These are phyloP conservation scores for Hygrophoropsis aurantiaca DNA, from an alignment of 768 basidiomycete species.

Conservation along the genomic window DNA sequence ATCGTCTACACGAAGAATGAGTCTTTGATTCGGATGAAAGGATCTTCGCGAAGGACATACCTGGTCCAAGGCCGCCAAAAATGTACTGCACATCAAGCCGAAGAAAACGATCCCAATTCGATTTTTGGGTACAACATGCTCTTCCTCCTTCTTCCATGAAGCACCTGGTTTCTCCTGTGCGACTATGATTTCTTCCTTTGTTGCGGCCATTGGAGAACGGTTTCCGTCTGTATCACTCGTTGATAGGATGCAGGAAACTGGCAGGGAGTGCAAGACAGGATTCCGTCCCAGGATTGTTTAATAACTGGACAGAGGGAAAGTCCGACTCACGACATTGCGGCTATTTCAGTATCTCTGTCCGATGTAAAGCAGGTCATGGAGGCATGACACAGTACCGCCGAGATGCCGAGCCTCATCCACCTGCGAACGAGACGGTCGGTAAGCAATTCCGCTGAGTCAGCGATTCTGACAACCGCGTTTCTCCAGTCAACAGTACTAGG, in stretches of 20 bases:
- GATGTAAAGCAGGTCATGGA: background rate
- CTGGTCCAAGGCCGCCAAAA: conserved; percentile 51
- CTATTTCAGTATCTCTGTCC: too few species aligned
- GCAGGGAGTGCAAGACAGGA: background rate
- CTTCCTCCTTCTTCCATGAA: conserved; percentile 39
- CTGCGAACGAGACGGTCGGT: background rate
- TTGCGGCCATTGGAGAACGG: background rate
- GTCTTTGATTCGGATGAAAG: background rate
- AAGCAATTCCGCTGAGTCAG: background rate
- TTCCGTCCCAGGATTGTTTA: background rate
- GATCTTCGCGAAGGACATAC: conserved; percentile 13
- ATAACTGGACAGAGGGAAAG: background rate
- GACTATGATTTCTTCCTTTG: background rate
- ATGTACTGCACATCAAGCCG: conserved; percentile 42
- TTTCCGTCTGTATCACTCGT: background rate
- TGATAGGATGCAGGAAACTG: background rate
- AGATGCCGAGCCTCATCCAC: background rate
- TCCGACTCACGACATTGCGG: too few species aligned
- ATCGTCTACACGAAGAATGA: conserved; percentile 31
- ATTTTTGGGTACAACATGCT: conserved; percentile 44
- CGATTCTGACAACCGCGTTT: background rate
- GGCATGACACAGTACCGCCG: background rate
- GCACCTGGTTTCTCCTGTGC: conserved; percentile 23
- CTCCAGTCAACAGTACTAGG: too few species aligned
- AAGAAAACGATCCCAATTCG: conserved; percentile 41